Evolutionary conservation across 495 filamentous ascomycete genomes (phyloP).

Genomic region (Geopyxis carbonaria): DNA sequence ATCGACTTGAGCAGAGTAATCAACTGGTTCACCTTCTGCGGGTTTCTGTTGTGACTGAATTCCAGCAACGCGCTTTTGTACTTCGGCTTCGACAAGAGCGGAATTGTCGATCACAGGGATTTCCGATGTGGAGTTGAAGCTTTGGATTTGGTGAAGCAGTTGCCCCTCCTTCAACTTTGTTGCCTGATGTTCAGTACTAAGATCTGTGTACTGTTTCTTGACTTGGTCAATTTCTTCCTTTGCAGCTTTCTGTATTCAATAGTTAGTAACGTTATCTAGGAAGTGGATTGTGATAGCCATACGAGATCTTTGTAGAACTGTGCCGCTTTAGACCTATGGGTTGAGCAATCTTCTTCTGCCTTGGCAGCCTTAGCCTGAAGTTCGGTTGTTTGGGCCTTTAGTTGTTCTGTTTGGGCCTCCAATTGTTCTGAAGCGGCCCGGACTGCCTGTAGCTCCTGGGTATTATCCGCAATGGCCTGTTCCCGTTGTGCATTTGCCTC

Average conservation of each 20-base stretch:
- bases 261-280: background rate
- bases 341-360: too few relatives aligned
- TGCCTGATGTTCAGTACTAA: slow-evolving; percentile 2
- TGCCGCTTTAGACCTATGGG: slow-evolving; percentile 4
- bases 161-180: slow-evolving; percentile 1
- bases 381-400: slow-evolving; percentile 31
- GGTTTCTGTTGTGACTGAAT: slow-evolving; percentile 7
- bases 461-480: slow-evolving; percentile 23
- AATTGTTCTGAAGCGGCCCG: slow-evolving; percentile 10
- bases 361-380: slow-evolving; percentile 4
- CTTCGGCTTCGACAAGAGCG: slow-evolving; percentile 22
- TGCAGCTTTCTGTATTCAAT: background rate
- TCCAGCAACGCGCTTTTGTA: slow-evolving; percentile 13
- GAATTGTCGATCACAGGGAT: slow-evolving; percentile 29
- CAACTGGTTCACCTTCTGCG: slow-evolving; percentile 4
- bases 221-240: slow-evolving; percentile 2
- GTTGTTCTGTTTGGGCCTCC: slow-evolving; percentile 25
- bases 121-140: background rate
- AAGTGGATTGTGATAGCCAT: slow-evolving; percentile 6
- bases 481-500: slow-evolving; percentile 31
- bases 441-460: slow-evolving; percentile 22
- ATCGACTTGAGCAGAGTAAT: slow-evolving; percentile 13
- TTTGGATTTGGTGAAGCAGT: slow-evolving; percentile 4
- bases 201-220: background rate
- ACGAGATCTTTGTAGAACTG: slow-evolving; percentile 17